These are phyloP conservation scores for Echeveria elegans DNA, from an alignment of 164 flowering plant genomes.

Conservation along the genomic window DNA sequence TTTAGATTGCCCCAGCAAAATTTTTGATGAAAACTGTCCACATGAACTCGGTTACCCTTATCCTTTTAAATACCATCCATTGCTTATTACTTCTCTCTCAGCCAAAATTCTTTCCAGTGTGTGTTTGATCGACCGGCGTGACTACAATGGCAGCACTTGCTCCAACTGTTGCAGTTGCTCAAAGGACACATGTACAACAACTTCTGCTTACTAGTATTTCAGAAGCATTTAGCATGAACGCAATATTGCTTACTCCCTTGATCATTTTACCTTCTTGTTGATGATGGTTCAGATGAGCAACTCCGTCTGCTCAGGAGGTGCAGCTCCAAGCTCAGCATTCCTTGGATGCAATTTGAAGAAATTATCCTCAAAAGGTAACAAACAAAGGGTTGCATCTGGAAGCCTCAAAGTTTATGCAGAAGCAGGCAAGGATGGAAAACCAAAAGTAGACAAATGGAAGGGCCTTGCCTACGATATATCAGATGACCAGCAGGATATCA, in stretches of 20 bases:
- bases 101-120: neutral
- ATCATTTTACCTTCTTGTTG: neutral
- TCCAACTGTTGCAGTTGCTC: slow-evolving; percentile 4
- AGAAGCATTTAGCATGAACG: neutral
- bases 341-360: slow-evolving; percentile 15
- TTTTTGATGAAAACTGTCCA: neutral
- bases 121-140: neutral
- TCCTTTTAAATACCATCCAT: neutral
- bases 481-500: slow-evolving; percentile 33
- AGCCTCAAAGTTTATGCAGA: slow-evolving; percentile 21
- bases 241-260: neutral
- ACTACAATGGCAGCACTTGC: neutral
- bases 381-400: slow-evolving; percentile 10
- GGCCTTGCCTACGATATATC: slow-evolving; percentile 26
- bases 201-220: neutral
- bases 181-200: slow-evolving; percentile 1
- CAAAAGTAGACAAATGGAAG: slow-evolving; percentile 23
- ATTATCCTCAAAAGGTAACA: slow-evolving; percentile 10
- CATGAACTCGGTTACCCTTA: neutral
- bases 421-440: slow-evolving; percentile 15
- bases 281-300: slow-evolving; percentile 24
- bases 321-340: slow-evolving; percentile 21
- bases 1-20: neutral
- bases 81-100: neutral
- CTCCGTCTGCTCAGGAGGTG: slow-evolving; percentile 15